These are phyloP conservation scores for Neodidymelliopsis sp. DNA, from an alignment of 2,329 filamentous ascomycete species.

Conservation along the genomic window DNA sequence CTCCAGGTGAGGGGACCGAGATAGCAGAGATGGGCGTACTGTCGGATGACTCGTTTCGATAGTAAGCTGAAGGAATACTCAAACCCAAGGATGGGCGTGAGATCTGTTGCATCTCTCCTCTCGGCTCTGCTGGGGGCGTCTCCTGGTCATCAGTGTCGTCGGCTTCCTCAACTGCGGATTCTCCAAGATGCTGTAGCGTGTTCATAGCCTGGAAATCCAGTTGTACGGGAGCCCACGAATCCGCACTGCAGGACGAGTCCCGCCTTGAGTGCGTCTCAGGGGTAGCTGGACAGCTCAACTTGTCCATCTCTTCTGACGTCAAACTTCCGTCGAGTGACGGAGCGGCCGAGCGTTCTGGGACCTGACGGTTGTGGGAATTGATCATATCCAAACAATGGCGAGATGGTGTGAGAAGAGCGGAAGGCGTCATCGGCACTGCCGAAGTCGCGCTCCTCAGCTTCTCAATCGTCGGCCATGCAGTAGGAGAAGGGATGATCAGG, in stretches of 20 bases:
- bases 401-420: conserved; percentile 74
- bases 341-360: conserved; percentile 79
- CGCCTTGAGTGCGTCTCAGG: conserved; percentile 64
- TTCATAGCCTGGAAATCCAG: conserved; percentile 83
- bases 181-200: conserved; percentile 75
- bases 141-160: conserved; percentile 32
- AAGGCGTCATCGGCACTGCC: conserved; percentile 52
- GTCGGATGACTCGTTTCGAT: conserved; percentile 47
- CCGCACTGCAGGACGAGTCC: conserved; percentile 56
- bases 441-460: conserved; percentile 64
- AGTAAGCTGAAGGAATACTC: conserved; percentile 31
- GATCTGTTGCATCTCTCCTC: conserved; percentile 70
- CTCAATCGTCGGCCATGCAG: conserved; percentile 64
- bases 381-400: conserved; percentile 78
- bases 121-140: conserved; percentile 51
- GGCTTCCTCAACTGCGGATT: conserved; percentile 30
- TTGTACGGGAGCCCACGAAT: conserved; percentile 67
- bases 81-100: conserved; percentile 57
- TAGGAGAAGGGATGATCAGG: conserved; percentile 65
- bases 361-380: conserved; percentile 62
- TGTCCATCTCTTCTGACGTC: conserved; percentile 85
- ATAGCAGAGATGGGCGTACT: conserved; percentile 76
- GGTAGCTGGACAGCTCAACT: conserved; percentile 83
- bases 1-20: conserved; percentile 89
- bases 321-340: conserved; percentile 91